Evolutionary conservation across 2,329 filamentous ascomycete genomes (phyloP), one percentile per base, ranked within the genome.

Genomic region (Pseudocercospora musae): DNA sequence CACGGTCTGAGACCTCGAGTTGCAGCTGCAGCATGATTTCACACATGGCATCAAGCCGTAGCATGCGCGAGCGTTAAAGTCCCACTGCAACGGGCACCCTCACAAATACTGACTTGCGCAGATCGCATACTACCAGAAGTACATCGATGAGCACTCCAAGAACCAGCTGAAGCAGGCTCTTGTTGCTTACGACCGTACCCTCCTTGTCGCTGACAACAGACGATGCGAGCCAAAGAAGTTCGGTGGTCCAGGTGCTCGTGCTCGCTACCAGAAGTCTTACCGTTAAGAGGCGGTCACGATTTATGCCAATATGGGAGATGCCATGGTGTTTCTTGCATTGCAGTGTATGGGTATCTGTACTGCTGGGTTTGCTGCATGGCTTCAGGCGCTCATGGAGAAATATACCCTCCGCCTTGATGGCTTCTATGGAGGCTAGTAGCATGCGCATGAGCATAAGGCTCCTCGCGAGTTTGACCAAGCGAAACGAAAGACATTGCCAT

Each of bases 61-160:
- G 52, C 52, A 54, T 54, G 52, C 52, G 52, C 52, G 52, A 54
- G 52, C 52, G 52, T 54, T 54, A 40, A 56, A 31, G 57, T 29
- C 44, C 59, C 21, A 57, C 33, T 37, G 37, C 59, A 57, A 49
- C 53, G 40, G 37, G 40, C 37, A 49, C 40, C 25, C 15, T 11
- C 11, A 29, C 40, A 25, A 27, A 25, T 50, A 60, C 58, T 60
- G 57, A 57, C 31, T 56, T 42, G 57, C 15, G n/a, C 71, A 78
- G 76, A 78, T 96, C 78, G 90, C 92, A 82, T 97, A 97, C 90
- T 98, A 97, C 90, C 94, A 97, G 86, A 97, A 99, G 88, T 99
- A 89, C 85, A 92, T 98, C 83, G 95, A 99, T 80, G 95, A 99
- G 90, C 93, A 98, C 90, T 92, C 90, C 85, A 99, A 99, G 91